These are phyloP conservation scores for Metahyphopichia silvanorum DNA, from an alignment of 805 yeast genomes.

Conservation along the genomic window DNA sequence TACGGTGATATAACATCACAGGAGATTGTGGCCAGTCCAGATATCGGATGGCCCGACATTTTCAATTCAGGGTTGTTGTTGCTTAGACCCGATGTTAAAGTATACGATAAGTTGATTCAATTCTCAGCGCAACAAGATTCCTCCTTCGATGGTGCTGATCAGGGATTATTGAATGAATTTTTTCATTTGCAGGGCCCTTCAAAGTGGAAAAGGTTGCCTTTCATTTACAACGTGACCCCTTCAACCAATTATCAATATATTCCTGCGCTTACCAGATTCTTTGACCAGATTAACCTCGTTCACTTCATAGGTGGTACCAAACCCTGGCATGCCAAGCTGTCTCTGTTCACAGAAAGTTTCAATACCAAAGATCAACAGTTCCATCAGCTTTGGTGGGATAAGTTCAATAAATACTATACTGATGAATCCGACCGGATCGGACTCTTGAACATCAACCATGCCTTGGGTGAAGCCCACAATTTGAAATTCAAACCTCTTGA, in stretches of 20 bases:
- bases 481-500: slow-evolving; percentile 15
- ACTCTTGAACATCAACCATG: slow-evolving; percentile 2
- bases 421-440: slow-evolving; percentile 10
- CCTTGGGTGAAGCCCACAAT: slow-evolving; percentile 18
- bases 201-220: slow-evolving; percentile 30
- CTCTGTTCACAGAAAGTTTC: too few species aligned
- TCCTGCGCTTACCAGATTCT: slow-evolving; percentile 30
- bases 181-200: slow-evolving; percentile 17
- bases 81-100: slow-evolving; percentile 16
- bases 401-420: slow-evolving; percentile 18
- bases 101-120: slow-evolving; percentile 14
- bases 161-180: slow-evolving; percentile 33
- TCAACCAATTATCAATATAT: slow-evolving; percentile 28
- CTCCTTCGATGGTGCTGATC: slow-evolving; percentile 38
- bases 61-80: slow-evolving; percentile 28
- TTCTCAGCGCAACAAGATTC: slow-evolving; percentile 7
- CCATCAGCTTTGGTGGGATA: slow-evolving; percentile 28
- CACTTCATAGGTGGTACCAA: slow-evolving; percentile 32
- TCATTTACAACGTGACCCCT: slow-evolving; percentile 34
- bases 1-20: slow-evolving; percentile 3
- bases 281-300: slow-evolving; percentile 22
- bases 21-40: slow-evolving; percentile 23
- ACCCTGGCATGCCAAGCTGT: slow-evolving; percentile 27
- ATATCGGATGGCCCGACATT: slow-evolving; percentile 31
- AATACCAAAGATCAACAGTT: slow-evolving; percentile 8